Conservation (phyloP, 176 grass and related monocot species). For the Lolium rigidum region DNA sequence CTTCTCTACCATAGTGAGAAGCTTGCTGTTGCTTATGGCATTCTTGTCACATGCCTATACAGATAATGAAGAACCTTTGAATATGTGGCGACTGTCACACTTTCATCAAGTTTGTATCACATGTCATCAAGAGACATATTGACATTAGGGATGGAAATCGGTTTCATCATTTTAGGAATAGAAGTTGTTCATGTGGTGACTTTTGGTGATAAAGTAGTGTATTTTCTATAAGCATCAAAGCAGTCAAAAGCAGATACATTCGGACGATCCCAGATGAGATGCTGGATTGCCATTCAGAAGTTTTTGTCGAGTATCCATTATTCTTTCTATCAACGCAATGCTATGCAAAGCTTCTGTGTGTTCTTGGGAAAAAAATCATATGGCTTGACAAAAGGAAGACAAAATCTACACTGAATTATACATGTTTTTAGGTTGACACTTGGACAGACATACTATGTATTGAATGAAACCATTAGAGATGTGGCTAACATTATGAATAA, state of each 20-base stretch:
- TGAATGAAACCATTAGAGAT: neutral
- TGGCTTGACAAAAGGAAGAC: neutral
- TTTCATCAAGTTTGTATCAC: slow-evolving; percentile 76
- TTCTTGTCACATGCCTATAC: slow-evolving; percentile 65
- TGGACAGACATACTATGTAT: neutral
- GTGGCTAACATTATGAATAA: slow-evolving; percentile 15
- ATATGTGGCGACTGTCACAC: slow-evolving; percentile 91
- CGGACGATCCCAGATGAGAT: slow-evolving; percentile 10
- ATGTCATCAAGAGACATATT: slow-evolving; percentile 70
- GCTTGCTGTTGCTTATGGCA: slow-evolving; percentile 68
- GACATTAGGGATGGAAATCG: slow-evolving; percentile 83
- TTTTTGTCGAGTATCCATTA: slow-evolving; percentile 8
- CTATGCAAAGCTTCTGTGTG: neutral
- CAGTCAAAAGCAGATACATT: slow-evolving; percentile 53
- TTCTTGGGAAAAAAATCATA: neutral
- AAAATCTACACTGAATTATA: neutral
- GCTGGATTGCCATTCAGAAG: slow-evolving; percentile 19
- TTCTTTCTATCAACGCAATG: neutral
- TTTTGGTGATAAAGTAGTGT: slow-evolving; percentile 67
- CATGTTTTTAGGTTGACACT: neutral
- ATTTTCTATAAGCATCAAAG: neutral
- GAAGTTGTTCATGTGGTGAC: slow-evolving; percentile 83
- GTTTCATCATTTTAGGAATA: slow-evolving; percentile 82
- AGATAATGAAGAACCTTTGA: slow-evolving; percentile 87
- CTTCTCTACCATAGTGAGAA: slow-evolving; percentile 67